Evolutionary conservation across 1,284 basidiomycete genomes (phyloP), one percentile per base, ranked within the genome.

Genomic region (Ganoderma sp.): DNA sequence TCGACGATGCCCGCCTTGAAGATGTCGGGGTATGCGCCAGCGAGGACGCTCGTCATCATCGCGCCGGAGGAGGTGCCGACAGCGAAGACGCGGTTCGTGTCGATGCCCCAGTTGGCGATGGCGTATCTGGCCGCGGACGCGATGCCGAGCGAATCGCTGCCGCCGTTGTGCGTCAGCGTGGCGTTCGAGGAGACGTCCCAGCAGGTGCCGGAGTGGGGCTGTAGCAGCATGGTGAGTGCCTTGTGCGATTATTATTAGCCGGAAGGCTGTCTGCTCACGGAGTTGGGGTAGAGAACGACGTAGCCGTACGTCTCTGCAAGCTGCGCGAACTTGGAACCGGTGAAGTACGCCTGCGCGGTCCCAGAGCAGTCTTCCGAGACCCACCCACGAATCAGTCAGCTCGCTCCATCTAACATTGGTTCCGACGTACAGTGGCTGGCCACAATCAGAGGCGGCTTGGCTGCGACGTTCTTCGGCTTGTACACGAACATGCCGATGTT

Each of bases 1-100:
- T 82, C 85, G 19, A 80, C 82, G 34, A 82, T 74, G 19, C 83
- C 86, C 7, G 84, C 87, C 56, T 77, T 73, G 79, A 86, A 86
- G 62, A 88, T 72, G 65, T 88, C 84, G 6, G 87, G 87, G 76
- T 88, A 88, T 9, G 85, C 82, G 50, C 84, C 86, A 60, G 78
- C 76, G 22, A 87, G 79, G 32, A 88, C 86, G 73, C 84, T 85
- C 63, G 86, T 87, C 87, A 88, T 88, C 87, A 88, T 88, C 8
- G 85, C 87, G 63, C 87, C 87, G 10, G 85, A 87, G 8, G 84
- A 85, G 2, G 82, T 81, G 25, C 87, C 86, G 60, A 84, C 85
- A 43, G 80, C 82, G 74, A 83, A 87, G 64, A 87, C 85, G 45
- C 79, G 78, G 58, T 70, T 74, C 1, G 83, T 52, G 72, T 87